Base-by-base conservation (phyloP, 2,329 filamentous ascomycete genomes). In the Sclerotinia spermophila region DNA sequence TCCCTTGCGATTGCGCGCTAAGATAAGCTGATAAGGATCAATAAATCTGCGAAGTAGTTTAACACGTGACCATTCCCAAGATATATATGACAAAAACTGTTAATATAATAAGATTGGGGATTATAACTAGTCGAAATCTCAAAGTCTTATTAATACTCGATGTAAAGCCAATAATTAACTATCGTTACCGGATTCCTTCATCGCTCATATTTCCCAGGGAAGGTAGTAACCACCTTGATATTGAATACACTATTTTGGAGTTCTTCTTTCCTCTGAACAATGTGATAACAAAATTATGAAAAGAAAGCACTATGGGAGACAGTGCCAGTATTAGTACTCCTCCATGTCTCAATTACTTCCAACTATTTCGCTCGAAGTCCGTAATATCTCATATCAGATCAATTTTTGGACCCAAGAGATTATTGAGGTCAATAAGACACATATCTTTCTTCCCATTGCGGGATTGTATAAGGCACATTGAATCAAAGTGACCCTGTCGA, bases 21-120 rank as follows among this genome's bases (percentile, higher is more conserved):
- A 69, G 68, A 69, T 69, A 69, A 69, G 68, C 35, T 44, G 67
- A 69, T 69, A 69, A 69, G 30, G 30, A 30, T 51, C 24, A 5
- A 38, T 38, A 35, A 59, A 40, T 40, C 21, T 2, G 15, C 10
- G 33, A 38, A 58, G 5, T 53, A 27, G 17, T 44, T 40, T 13
- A 13, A 40, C 8, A 13, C 13, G 13, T 7, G n/a, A 2, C 48
- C 48, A 27, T n/a, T n/a, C 27, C n/a, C n/a, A 2, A 3, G 7
- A 53, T 30, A n/a, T n/a, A 27, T 27, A 27, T 6, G n/a, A 27
- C 48, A 15, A 53, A 3, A 53, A 17, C 6, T 13, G 5, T 42
- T 11, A 42, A 30, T 27, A n/a, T 53, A 30, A 27, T 53, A n/a
- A n/a, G n/a, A 27, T 53, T 27, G 13, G 48, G 48, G 27, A 53